These are phyloP conservation scores for Medicago arabica DNA, from an alignment of 306 rosid species.

Conservation along the genomic window DNA sequence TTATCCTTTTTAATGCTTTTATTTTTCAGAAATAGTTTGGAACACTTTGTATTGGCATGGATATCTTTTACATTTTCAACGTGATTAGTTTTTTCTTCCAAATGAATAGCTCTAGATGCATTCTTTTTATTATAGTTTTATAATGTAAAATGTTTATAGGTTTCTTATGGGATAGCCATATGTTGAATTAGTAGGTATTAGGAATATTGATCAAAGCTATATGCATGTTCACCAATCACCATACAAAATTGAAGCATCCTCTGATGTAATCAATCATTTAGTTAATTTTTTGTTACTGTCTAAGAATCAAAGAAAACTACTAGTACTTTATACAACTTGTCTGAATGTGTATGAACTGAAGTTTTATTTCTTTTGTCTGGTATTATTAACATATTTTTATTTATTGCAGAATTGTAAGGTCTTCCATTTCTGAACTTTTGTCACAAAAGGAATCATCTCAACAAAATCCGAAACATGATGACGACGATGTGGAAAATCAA, in stretches of 20 bases:
- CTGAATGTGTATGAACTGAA: slow-evolving; percentile 28
- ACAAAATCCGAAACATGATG: slow-evolving; percentile 46
- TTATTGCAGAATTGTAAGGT: slow-evolving; percentile 71
- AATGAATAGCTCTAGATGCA: background rate
- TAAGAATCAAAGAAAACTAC: too few species aligned
- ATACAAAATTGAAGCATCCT: background rate
- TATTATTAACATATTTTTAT: slow-evolving; percentile 16
- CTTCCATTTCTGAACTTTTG: slow-evolving; percentile 62
- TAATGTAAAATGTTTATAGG: slow-evolving; percentile 2
- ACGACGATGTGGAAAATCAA: slow-evolving; percentile 49
- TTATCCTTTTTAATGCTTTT: background rate
- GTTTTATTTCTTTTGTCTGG: slow-evolving; percentile 22
- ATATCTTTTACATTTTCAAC: slow-evolving; percentile 6
- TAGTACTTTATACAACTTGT: slow-evolving; percentile 14
- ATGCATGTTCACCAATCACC: slow-evolving; percentile 16
- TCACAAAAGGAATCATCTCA: slow-evolving; percentile 49
- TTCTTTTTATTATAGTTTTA: background rate
- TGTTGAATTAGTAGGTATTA: slow-evolving; percentile 7
- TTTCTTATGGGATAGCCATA: background rate
- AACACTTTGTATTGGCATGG: background rate
- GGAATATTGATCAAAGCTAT: slow-evolving; percentile 2
- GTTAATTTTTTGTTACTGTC: slow-evolving; percentile 17
- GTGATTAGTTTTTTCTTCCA: background rate
- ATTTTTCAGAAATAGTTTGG: slow-evolving; percentile 14
- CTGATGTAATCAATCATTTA: background rate